Evolutionary conservation across 495 filamentous ascomycete species (phyloP).

Genomic region (Margaritispora aquatica): DNA sequence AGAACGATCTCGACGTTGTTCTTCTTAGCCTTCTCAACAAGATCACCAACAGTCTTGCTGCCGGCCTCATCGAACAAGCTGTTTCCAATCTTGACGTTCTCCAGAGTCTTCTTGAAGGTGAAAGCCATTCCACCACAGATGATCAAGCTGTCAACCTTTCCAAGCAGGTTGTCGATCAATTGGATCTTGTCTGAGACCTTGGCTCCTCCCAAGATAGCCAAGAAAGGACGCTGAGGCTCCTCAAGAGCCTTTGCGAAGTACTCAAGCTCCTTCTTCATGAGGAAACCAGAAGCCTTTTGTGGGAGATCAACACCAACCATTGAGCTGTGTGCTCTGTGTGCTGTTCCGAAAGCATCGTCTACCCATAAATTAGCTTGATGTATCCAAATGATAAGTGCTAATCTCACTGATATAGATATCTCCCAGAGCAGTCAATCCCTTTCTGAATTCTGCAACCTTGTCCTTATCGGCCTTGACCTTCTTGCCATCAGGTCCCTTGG

Average conservation of each 20-base stretch:
- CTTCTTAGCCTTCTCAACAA: conserved; percentile 95
- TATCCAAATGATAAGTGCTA: not conserved
- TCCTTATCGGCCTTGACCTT: conserved; percentile 97
- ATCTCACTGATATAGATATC: conserved; percentile 93
- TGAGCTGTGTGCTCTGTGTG: conserved; percentile 95
- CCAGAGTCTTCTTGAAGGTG: conserved; percentile 98
- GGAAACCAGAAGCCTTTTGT: conserved; percentile 93
- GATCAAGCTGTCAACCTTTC: conserved; percentile 94
- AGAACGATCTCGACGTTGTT: conserved; percentile 91
- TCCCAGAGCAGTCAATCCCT: conserved; percentile 87
- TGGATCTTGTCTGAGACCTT: conserved; percentile 99
- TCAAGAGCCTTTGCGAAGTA: conserved; percentile 99
- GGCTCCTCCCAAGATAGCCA: conserved; percentile 94
- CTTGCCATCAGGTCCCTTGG: conserved; percentile 85
- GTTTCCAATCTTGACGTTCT: conserved; percentile 84
- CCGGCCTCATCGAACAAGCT: conserved; percentile 92
- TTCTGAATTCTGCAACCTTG: conserved; percentile 88
- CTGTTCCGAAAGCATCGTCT: conserved; percentile 99
- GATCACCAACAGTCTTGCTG: conserved; percentile 80
- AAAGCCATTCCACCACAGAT: conserved; percentile 99
- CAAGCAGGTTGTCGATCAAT: conserved; percentile 96
- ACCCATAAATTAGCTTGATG: not conserved
- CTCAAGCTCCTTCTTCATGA: conserved; percentile 99
- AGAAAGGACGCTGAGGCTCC: conserved; percentile 88
- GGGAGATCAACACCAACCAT: conserved; percentile 97